These are phyloP conservation scores for Fremontodendron californicum DNA, from an alignment of 345 rosid genomes.

Conservation along the genomic window DNA sequence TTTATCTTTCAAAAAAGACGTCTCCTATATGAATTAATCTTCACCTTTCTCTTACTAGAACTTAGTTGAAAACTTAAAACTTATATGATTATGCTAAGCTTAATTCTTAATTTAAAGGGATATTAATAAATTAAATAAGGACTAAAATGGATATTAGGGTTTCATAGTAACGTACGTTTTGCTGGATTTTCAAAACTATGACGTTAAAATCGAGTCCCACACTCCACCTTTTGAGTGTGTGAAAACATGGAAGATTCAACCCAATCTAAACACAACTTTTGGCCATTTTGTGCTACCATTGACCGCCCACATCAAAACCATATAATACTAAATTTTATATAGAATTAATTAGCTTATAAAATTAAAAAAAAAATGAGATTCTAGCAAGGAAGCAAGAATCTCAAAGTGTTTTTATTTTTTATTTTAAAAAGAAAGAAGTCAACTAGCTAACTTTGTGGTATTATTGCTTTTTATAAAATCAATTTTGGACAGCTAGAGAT, in stretches of 20 bases:
- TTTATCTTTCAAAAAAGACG: too few species aligned
- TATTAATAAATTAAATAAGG: background rate
- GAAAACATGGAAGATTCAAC: background rate
- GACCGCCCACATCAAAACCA: slow-evolving; percentile 1
- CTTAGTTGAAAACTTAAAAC: background rate
- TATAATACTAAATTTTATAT: background rate
- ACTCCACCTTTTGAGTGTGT: background rate
- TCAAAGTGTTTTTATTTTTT: background rate
- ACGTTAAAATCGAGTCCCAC: slow-evolving; percentile 14
- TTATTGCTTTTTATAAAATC: slow-evolving; percentile 15
- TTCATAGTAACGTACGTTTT: too few species aligned
- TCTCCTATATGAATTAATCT: background rate
- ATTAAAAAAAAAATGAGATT: background rate
- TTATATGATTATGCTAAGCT: too few species aligned
- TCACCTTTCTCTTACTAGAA: background rate
- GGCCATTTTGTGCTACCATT: background rate
- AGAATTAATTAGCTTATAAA: background rate
- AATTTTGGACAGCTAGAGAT: slow-evolving; percentile 20
- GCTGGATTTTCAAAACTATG: background rate
- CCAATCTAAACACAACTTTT: background rate
- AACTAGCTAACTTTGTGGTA: slow-evolving; percentile 3
- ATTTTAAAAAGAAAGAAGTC: slow-evolving; percentile 12
- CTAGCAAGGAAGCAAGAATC: background rate
- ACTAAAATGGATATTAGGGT: background rate
- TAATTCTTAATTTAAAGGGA: background rate